A percentile compares a stretch with the other conserved stretches of the same genome.
phyloP scores from a whole-genome alignment of 2,329 filamentous ascomycete species.

The Fusarium sp. region DNA sequence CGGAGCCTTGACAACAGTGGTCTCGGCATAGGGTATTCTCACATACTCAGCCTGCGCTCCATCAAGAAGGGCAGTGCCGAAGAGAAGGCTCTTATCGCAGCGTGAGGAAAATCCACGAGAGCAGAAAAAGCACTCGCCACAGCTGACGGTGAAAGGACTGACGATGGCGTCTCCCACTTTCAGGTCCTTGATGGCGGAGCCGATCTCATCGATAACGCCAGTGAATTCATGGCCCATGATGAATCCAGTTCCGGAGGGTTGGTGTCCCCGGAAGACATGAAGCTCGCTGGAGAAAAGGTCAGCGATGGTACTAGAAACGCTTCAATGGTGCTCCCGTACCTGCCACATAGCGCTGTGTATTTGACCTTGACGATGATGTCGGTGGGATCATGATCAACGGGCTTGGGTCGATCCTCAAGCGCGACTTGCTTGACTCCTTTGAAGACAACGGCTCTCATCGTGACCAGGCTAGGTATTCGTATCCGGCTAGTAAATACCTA shows the following conservation, averaged over 20 bases:
- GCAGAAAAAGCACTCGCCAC: conserved; percentile 35
- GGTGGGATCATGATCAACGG: neutral
- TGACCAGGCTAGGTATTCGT: neutral
- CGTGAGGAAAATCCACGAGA: conserved; percentile 15
- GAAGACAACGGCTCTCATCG: conserved; percentile 30
- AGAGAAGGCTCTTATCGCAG: conserved; percentile 22
- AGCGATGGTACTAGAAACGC: neutral
- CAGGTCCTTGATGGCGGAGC: conserved; percentile 58
- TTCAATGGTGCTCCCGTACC: neutral
- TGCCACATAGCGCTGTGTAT: conserved; percentile 29
- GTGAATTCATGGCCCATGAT: conserved; percentile 86
- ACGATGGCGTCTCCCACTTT: conserved; percentile 16
- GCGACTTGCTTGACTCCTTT: conserved; percentile 14
- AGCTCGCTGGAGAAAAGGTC: conserved; percentile 63
- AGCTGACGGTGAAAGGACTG: conserved; percentile 32
- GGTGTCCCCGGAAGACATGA: conserved; percentile 85
- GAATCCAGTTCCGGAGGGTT: conserved; percentile 72
- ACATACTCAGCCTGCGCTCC: conserved; percentile 34
- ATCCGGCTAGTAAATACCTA: neutral
- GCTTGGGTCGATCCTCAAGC: conserved; percentile 18
- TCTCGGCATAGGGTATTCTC: conserved; percentile 23
- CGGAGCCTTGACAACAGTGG: conserved; percentile 26
- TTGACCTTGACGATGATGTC: conserved; percentile 29
- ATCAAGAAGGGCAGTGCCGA: conserved; percentile 14
- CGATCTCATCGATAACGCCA: conserved; percentile 76